A percentile compares a stretch with the other conserved stretches of the same genome.
Evolutionary conservation across 352 stramenopile species (phyloP).

Genomic region (Pythium graminicola): DNA sequence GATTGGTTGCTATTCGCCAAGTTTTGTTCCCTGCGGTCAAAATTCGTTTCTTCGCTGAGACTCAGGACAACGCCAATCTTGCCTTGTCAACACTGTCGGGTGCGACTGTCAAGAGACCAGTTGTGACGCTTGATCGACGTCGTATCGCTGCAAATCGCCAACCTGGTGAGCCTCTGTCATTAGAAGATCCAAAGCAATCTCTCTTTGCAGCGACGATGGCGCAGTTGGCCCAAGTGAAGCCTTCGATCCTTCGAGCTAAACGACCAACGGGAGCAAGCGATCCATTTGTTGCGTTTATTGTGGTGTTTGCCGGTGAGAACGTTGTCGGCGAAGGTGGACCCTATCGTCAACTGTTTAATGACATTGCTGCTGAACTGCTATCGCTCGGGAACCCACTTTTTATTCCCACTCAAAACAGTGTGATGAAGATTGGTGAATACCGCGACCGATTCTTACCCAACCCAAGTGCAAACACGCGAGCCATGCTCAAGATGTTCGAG

Average conservation of each 20-base stretch:
- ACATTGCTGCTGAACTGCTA: constrained; percentile 64
- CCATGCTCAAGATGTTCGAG: constrained; percentile 64
- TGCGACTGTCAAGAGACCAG: constrained; percentile 44
- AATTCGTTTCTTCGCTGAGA: constrained; percentile 61
- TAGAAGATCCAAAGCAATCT: constrained; percentile 47
- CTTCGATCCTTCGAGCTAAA: constrained; percentile 51
- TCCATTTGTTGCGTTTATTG: constrained; percentile 76
- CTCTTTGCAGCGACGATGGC: constrained; percentile 60
- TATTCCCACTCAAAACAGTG: constrained; percentile 65
- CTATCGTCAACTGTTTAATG: constrained; percentile 76
- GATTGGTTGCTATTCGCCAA: constrained; percentile 50
- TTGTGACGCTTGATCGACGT: constrained; percentile 62
- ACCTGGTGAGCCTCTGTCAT: constrained; percentile 15
- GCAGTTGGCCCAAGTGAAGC: constrained; percentile 43
- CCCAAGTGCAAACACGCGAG: constrained; percentile 48
- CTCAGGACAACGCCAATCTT: constrained; percentile 65
- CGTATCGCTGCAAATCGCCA: constrained; percentile 36
- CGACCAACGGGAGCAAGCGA: constrained; percentile 70
- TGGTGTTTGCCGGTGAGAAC: constrained; percentile 70
- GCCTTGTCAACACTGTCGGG: constrained; percentile 39
- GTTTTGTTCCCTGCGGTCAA: constrained; percentile 72
- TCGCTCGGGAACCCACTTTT: constrained; percentile 45
- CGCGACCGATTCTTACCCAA: constrained; percentile 59
- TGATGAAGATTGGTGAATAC: constrained; percentile 62
- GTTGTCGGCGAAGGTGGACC: constrained; percentile 73